Base-by-base conservation (phyloP, 768 basidiomycete species). In the Tricholoma saponaceum region DNA sequence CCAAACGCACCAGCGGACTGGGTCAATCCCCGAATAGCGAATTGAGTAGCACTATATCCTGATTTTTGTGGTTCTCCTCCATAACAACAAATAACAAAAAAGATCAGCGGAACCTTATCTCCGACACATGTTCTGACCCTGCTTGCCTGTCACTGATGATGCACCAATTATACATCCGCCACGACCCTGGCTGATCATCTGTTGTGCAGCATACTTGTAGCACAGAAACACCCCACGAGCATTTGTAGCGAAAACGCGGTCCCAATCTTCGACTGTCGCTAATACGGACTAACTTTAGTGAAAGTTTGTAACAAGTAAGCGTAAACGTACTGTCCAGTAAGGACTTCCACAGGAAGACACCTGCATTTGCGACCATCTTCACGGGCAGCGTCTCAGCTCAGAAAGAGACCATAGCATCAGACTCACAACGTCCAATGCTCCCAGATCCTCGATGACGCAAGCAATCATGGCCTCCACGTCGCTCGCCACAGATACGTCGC, bases 161-260 rank as follows among this genome's bases (percentile, higher is more conserved):
- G 75, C 75, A 7, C 75, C 76, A 20, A 78, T 70, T 26, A 77
- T 71, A 16, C 74, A 63, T 20, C 77, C 77, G 0, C 77, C 77
- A 18, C 67, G 65, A 1, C 74, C 74, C 62, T 76, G 76, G 16
- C 63, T 62, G 49, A 78, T 69, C 77, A 78, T 76, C 41, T 69
- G 69, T 16, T 64, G 58, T 5, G 69, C 76, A 13, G 74, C 75
- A 55, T 69, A 66, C 52, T 72, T 71, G 62, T 75, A 77, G 58
- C 72, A 73, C 3, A 75, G 62, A 32, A 76, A 69, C 0, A 68
- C 62, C 0, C 75, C 69, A 4, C 67, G 67, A n/a, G 61, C 63
- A 58, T 76, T 76, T 58, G 67, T 58, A 10, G 51, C 46, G 57
- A 73, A 65, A 4, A 65, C 41, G 1, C 49, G 47, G 23, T 70